phyloP scores from a whole-genome alignment of 108 stramenopile species.

The Skeletonema marinoi region DNA sequence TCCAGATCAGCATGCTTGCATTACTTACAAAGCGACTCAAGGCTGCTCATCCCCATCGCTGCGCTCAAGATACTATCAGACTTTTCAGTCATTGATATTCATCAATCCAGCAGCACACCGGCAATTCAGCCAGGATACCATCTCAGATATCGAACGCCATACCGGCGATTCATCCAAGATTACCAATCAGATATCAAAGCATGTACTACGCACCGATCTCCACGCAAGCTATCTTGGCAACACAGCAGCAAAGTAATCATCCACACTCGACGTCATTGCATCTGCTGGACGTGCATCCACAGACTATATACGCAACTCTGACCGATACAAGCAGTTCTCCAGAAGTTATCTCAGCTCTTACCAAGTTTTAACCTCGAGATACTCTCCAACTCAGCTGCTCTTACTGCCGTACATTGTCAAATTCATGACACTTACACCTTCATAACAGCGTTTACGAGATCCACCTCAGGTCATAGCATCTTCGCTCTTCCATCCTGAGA shows the following conservation, averaged over 20 bases:
- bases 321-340: neutral
- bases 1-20: neutral
- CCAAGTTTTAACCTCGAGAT: neutral
- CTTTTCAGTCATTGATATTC: neutral
- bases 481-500: neutral
- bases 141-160: too few species aligned
- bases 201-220: neutral
- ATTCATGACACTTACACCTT: neutral
- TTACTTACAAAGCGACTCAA: neutral
- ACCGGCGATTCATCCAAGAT: too few species aligned
- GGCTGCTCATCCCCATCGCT: neutral
- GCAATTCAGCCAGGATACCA: neutral
- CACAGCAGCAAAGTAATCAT: neutral
- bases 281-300: neutral
- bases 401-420: neutral
- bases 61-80: neutral
- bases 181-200: neutral
- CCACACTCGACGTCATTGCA: neutral
- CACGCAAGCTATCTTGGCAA: neutral
- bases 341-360: neutral
- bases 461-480: neutral
- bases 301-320: neutral
- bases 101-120: neutral
- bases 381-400: neutral
- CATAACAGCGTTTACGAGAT: neutral